Evolutionary conservation across 164 flowering plant genomes (phyloP).

Genomic region (Aristolochia californica): DNA sequence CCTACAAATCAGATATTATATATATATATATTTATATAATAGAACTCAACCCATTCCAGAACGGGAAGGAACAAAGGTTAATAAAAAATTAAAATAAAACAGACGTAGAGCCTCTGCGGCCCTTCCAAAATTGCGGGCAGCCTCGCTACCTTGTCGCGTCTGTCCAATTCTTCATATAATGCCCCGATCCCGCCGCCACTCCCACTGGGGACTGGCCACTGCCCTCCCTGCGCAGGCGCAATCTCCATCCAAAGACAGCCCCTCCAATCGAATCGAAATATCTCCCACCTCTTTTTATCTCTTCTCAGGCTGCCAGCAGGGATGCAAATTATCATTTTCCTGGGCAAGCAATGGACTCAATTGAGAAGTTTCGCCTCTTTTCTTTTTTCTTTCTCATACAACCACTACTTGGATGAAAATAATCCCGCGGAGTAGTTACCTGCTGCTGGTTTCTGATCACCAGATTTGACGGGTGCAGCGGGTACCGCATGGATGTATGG

Average conservation of each 20-base stretch:
- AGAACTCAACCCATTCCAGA: background rate
- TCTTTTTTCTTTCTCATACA: background rate
- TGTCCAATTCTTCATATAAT: no score
- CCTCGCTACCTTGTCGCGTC: background rate
- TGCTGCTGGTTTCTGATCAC: slow-evolving; percentile 76
- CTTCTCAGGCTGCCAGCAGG: slow-evolving; percentile 56
- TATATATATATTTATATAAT: background rate
- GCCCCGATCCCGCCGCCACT: background rate
- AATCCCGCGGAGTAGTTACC: slow-evolving; percentile 32
- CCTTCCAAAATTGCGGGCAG: background rate
- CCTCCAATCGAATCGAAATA: background rate
- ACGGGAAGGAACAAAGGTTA: background rate
- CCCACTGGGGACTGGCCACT: background rate
- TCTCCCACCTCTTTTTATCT: slow-evolving; percentile 5
- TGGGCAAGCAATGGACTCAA: slow-evolving; percentile 18
- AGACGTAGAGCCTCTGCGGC: background rate
- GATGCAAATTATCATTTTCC: slow-evolving; percentile 37
- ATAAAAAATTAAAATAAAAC: background rate
- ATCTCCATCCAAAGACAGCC: background rate
- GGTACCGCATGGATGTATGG: slow-evolving; percentile 53
- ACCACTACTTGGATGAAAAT: background rate
- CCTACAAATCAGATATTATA: no score
- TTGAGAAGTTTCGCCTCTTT: background rate
- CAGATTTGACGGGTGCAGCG: slow-evolving; percentile 53
- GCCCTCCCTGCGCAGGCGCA: background rate